Conservation (phyloP, 176 grass and related monocot species). For the Carex littledalei region DNA sequence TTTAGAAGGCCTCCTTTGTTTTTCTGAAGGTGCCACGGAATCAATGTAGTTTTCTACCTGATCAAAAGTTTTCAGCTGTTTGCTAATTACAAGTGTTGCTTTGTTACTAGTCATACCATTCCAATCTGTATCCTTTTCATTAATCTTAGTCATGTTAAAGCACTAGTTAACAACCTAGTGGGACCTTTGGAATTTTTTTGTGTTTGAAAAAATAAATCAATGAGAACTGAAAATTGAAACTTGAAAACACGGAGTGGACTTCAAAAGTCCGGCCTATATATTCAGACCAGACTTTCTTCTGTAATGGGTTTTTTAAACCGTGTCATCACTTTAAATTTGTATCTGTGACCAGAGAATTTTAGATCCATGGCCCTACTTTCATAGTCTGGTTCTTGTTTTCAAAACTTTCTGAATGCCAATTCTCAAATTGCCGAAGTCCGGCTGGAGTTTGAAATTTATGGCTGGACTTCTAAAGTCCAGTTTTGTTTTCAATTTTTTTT, state of each 20-base stretch:
- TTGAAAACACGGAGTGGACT: neutral
- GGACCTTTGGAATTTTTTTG: neutral
- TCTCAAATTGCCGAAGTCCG: neutral
- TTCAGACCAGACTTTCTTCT: neutral
- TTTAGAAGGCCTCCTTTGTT: slow-evolving; percentile 20
- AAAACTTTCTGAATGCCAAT: neutral
- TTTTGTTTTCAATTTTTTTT: neutral
- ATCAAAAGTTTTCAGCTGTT: neutral
- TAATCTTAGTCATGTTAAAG: neutral
- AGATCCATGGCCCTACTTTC: neutral
- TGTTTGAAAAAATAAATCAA: neutral
- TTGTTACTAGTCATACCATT: neutral
- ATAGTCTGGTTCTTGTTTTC: neutral
- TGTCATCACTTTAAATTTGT: neutral
- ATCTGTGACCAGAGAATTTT: neutral
- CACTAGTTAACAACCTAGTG: neutral
- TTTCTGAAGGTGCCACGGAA: neutral
- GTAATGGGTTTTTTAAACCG: neutral
- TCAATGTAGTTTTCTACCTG: neutral
- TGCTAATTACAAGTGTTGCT: neutral
- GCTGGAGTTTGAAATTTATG: too few relatives aligned
- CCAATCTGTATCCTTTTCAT: neutral
- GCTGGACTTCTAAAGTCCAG: too few relatives aligned
- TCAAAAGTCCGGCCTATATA: neutral
- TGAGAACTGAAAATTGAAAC: neutral